These are phyloP conservation scores for Sugiyamaella chiloensis DNA, from an alignment of 805 yeast genomes.

Conservation along the genomic window DNA sequence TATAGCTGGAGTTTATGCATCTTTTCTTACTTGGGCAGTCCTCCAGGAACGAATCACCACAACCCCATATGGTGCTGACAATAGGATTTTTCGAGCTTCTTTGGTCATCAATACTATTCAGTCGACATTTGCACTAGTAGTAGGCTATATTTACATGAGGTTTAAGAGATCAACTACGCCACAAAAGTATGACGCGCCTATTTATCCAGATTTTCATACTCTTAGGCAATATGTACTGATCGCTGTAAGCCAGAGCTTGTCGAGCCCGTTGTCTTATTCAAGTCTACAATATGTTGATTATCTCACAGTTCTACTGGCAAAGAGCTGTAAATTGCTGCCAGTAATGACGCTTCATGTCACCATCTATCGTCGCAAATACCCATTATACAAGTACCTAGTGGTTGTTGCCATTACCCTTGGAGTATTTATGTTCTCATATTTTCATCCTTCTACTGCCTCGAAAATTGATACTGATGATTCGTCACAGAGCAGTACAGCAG, in stretches of 20 bases:
- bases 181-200: conserved; percentile 14
- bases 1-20: conserved; percentile 69
- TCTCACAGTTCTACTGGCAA: conserved; percentile 78
- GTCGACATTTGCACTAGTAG: conserved; percentile 63
- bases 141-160: conserved; percentile 60
- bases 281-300: conserved; percentile 82
- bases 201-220: conserved; percentile 31
- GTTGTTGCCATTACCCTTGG: conserved; percentile 80
- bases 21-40: conserved; percentile 88
- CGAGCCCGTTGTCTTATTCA: conserved; percentile 79
- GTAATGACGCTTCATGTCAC: conserved; percentile 81
- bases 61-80: conserved; percentile 60
- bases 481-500: conserved; percentile 26
- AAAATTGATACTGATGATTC: conserved; percentile 23
- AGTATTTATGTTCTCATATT: conserved; percentile 71
- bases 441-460: conserved; percentile 34
- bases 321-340: conserved; percentile 91
- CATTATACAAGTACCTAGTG: conserved; percentile 71
- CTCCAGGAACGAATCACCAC: conserved; percentile 86
- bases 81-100: conserved; percentile 65
- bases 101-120: conserved; percentile 74
- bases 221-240: conserved; percentile 47
- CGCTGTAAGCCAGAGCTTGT: conserved; percentile 70
- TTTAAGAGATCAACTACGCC: conserved; percentile 21
- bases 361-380: conserved; percentile 67